phyloP scores from a whole-genome alignment of 2,329 filamentous ascomycete genomes.

The Aureobasidium namibiae region DNA sequence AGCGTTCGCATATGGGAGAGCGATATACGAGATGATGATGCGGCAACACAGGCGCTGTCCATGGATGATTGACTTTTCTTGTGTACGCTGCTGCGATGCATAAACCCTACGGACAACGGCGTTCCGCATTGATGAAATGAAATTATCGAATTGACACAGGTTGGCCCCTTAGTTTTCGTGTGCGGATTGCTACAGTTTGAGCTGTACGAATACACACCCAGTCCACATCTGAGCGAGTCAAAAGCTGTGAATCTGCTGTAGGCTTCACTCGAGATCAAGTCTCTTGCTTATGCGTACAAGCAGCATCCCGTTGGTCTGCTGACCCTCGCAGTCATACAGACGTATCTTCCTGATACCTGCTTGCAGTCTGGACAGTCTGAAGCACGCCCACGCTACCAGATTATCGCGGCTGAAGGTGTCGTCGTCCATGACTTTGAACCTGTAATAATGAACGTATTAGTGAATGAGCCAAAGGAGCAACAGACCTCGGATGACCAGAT shows the following conservation, averaged over 20 bases:
- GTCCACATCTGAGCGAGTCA: not conserved
- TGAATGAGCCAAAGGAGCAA: not conserved
- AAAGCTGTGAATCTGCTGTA: not conserved
- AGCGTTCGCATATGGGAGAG: not conserved
- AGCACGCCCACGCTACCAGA: constrained; percentile 80
- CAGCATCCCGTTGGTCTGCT: constrained; percentile 57
- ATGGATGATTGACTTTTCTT: not conserved
- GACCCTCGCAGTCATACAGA: constrained; percentile 61
- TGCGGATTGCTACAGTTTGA: not conserved
- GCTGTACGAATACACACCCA: not conserved
- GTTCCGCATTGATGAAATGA: not conserved
- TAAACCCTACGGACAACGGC: not conserved
- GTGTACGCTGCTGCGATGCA: not conserved
- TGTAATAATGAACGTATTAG: constrained; percentile 23
- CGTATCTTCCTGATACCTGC: constrained; percentile 71
- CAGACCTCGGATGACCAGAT: not conserved
- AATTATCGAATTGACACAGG: not conserved
- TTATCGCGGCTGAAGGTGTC: constrained; percentile 65
- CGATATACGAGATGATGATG: too few species aligned
- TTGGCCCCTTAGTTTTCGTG: not conserved
- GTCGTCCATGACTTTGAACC: constrained; percentile 82
- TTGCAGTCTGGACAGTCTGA: constrained; percentile 71
- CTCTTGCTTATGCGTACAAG: constrained; percentile 64
- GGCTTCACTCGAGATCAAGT: not conserved
- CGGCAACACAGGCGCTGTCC: not conserved